Base-by-base conservation (phyloP, 495 filamentous ascomycete genomes). In the Sporormia fimetaria region DNA sequence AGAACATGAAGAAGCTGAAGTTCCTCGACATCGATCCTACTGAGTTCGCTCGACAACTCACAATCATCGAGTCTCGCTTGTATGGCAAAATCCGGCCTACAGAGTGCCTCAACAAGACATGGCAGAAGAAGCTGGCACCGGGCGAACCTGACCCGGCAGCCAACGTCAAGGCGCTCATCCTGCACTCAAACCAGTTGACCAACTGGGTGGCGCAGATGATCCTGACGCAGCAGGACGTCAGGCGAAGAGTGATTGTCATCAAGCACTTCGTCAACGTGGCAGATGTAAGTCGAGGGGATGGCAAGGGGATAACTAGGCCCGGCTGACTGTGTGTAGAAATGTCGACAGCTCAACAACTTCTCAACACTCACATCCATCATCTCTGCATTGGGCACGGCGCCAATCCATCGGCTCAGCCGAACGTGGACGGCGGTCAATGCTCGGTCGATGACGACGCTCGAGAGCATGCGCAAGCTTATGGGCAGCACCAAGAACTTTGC, bases 161-260 rank as follows among this genome's bases (percentile, higher is more conserved):
- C 2, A 96, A 98, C 57, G 86, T 98, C 47, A 94, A 94, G 59
- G 81, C 86, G 8, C 68, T 98, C 44, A 98, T 98, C 63, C 69
- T 96, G 29, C 90, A 98, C 59, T 95, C 92, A 0, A 98, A 98
- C 50, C 88, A 94, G 60, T 74, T 96, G 61, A 96, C 90, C 14
- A 98, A 96, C 60, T 96, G 92, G 92, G 90, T 98, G 38, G 90
- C 90, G n/a, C 87, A 98, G 60, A 96, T 96, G 90, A 96, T 98
- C 51, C 67, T 98, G 53, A 85, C 76, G 2, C 92, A 98, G 59
- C 68, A 73, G 22, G 90, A 96, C 58, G 83, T 94, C 34, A 90
- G 87, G 67, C 93, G 93, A 61, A 74, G 90, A 44, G 90, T 96
- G 20, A 79, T 92, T 14, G 92, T 98, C 26, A 95, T 98, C 62